These are phyloP conservation scores for Musa acuminata DNA, from an alignment of 176 grass and related monocot genomes.

Conservation along the genomic window DNA sequence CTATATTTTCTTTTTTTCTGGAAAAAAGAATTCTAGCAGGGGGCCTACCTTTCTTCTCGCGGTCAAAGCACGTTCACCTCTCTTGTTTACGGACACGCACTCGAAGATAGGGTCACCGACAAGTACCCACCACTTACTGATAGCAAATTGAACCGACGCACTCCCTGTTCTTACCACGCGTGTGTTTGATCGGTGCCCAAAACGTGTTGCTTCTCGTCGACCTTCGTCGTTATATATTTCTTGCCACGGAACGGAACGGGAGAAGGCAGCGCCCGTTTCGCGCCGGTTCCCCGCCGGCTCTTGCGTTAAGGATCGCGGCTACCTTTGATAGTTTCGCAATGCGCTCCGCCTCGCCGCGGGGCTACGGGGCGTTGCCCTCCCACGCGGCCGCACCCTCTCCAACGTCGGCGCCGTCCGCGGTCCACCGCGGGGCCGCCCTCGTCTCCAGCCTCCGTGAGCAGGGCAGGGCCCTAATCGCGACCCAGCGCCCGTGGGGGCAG, in stretches of 20 bases:
- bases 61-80: neutral
- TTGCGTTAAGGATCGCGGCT: too few relatives aligned
- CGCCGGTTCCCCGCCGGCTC: constrained; percentile 26
- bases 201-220: too few relatives aligned
- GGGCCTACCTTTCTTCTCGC: neutral
- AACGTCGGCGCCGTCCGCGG: constrained; percentile 30
- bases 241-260: neutral
- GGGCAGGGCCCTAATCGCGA: constrained; percentile 52
- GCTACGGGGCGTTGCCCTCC: neutral
- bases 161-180: neutral
- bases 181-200: too few relatives aligned
- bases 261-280: neutral
- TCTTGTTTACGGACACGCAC: neutral
- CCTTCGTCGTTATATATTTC: too few relatives aligned
- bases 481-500: constrained; percentile 74
- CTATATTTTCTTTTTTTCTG: too few relatives aligned
- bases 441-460: constrained; percentile 57
- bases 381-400: constrained; percentile 2
- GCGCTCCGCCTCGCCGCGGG: constrained; percentile 19
- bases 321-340: neutral
- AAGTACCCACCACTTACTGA: neutral
- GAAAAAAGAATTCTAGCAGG: too few relatives aligned
- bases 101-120: too few relatives aligned
- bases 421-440: constrained; percentile 42
- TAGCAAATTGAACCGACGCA: neutral